A percentile compares a stretch with the other conserved stretches of the same genome.
phyloP scores from a whole-genome alignment of 2,329 filamentous ascomycete species.

The Alternaria tenuissima region DNA sequence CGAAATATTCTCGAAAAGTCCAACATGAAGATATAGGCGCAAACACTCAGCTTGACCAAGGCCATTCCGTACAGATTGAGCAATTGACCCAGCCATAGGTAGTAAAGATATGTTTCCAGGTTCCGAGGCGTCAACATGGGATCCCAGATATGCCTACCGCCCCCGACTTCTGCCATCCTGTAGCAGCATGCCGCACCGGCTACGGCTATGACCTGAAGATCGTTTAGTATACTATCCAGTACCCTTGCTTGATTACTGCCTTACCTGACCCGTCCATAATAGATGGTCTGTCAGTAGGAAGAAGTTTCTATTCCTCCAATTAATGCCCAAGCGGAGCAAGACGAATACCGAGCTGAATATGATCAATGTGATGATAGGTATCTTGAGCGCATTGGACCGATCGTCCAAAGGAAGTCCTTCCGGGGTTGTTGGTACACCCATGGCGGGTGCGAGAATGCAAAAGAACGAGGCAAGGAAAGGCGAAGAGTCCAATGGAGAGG shows the following conservation, averaged over 20 bases:
- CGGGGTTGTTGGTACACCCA: constrained; percentile 21
- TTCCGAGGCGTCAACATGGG: constrained; percentile 30
- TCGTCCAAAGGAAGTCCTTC: constrained; percentile 30
- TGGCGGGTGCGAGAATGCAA: constrained; percentile 10
- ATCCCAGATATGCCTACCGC: constrained; percentile 37
- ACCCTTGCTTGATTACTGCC: background rate
- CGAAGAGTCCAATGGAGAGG: background rate
- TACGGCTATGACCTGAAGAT: constrained; percentile 28
- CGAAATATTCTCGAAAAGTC: constrained; percentile 35
- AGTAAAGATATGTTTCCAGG: constrained; percentile 27
- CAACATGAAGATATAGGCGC: constrained; percentile 37
- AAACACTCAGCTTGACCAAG: constrained; percentile 39
- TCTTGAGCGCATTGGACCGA: constrained; percentile 33
- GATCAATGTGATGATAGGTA: constrained; percentile 32
- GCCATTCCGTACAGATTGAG: constrained; percentile 41
- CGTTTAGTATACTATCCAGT: constrained; percentile 3
- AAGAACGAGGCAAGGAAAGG: background rate
- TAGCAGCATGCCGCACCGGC: constrained; percentile 30
- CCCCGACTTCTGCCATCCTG: constrained; percentile 29
- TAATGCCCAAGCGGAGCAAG: constrained; percentile 26
- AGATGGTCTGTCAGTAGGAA: constrained; percentile 37
- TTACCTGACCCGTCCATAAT: constrained; percentile 35
- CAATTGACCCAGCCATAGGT: constrained; percentile 34
- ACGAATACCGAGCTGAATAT: constrained; percentile 37
- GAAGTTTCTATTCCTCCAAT: constrained; percentile 32